Conservation (phyloP, 495 filamentous ascomycete species). For the Xylaria intraflava region DNA sequence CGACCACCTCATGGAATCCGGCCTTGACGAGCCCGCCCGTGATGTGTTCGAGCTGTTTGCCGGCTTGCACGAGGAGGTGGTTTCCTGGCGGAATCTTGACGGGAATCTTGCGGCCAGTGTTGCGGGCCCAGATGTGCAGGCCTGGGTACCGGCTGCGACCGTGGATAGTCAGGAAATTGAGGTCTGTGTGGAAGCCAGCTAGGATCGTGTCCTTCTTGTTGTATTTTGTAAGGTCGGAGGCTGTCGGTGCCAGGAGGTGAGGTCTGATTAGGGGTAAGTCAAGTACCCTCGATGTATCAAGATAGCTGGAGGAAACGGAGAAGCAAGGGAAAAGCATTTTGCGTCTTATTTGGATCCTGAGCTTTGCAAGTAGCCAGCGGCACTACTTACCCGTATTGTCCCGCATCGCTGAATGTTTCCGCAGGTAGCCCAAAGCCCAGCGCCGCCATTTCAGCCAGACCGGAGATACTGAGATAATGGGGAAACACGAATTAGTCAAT, state of each 20-base stretch:
- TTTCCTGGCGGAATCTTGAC: constrained; percentile 44
- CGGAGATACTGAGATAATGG: constrained; percentile 32
- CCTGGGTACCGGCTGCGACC: constrained; percentile 48
- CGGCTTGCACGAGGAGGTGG: constrained; percentile 45
- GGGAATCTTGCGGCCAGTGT: constrained; percentile 43
- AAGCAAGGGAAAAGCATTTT: neutral
- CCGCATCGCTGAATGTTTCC: constrained; percentile 40
- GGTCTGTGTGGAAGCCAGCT: constrained; percentile 48
- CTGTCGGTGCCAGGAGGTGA: constrained; percentile 46
- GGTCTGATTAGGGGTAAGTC: constrained; percentile 23
- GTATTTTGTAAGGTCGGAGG: constrained; percentile 43
- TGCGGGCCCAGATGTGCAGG: constrained; percentile 49
- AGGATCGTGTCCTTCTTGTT: constrained; percentile 44
- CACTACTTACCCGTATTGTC: constrained; percentile 39
- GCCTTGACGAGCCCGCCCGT: constrained; percentile 48
- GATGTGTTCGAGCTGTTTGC: constrained; percentile 49
- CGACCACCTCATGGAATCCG: constrained; percentile 49
- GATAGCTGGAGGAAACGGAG: neutral
- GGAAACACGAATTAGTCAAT: neutral
- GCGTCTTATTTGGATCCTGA: neutral
- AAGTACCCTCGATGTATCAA: no score
- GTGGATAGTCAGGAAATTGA: constrained; percentile 51
- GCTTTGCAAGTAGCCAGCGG: neutral
- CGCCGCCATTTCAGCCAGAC: constrained; percentile 43
- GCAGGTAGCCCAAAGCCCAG: constrained; percentile 41